A percentile compares a stretch with the other conserved stretches of the same genome.
These are phyloP conservation scores for Apiospora rasikravindrae DNA, from an alignment of 2,329 filamentous ascomycete species.

Conservation along the genomic window DNA sequence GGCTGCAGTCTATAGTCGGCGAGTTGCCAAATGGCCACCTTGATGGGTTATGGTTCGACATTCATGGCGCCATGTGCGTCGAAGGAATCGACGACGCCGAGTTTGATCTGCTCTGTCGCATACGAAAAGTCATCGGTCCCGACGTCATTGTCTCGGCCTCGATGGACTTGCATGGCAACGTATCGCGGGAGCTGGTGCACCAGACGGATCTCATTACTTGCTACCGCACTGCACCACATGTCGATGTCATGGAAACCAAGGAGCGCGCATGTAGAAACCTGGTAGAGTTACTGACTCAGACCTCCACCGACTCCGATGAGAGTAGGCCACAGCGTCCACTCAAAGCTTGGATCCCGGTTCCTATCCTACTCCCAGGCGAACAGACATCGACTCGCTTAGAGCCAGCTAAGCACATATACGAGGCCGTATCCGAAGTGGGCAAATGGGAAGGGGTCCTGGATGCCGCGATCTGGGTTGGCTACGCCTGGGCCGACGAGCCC, in stretches of 20 bases:
- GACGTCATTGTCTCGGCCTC: conserved; percentile 56
- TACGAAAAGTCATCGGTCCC: conserved; percentile 50
- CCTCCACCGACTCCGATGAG: conserved; percentile 12
- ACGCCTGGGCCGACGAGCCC: conserved; percentile 61
- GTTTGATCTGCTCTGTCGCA: conserved; percentile 50
- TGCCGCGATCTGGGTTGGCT: conserved; percentile 61
- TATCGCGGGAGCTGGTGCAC: conserved; percentile 53
- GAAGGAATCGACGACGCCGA: conserved; percentile 55
- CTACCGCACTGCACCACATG: conserved; percentile 58
- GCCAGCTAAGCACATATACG: conserved; percentile 57
- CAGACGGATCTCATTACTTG: conserved; percentile 58
- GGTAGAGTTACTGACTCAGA: conserved; percentile 43
- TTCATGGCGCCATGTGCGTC: conserved; percentile 62
- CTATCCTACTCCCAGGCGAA: conserved; percentile 58
- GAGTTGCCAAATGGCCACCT: conserved; percentile 30
- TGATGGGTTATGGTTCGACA: conserved; percentile 60
- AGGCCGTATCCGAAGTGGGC: conserved; percentile 50
- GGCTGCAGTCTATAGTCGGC: conserved; percentile 24
- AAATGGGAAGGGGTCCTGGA: conserved; percentile 49
- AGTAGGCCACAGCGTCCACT: conserved; percentile 42
- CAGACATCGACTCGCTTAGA: conserved; percentile 60
- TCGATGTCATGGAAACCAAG: conserved; percentile 55
- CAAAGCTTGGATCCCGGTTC: conserved; percentile 59
- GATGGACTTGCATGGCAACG: conserved; percentile 62
- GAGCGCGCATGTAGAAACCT: conserved; percentile 57